Percentiles rank a stretch among this genome's conserved stretches.
These are phyloP conservation scores for Ceratocystis ficicola DNA, from an alignment of 2,329 filamentous ascomycete genomes.

Conservation along the genomic window DNA sequence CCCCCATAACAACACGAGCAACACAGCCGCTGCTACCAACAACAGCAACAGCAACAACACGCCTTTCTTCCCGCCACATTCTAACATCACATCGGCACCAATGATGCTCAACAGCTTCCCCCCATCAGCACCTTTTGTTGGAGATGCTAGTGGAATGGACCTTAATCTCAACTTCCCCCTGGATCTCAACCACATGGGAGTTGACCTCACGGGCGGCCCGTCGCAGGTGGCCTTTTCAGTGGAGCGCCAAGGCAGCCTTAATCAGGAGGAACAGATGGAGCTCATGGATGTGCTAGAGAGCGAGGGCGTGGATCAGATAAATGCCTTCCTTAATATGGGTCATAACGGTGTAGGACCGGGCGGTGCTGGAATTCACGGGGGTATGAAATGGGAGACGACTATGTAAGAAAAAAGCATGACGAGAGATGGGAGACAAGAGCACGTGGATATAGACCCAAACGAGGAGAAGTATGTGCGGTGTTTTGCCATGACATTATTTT, in stretches of 20 bases:
- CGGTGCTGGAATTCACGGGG: slow-evolving; percentile 19
- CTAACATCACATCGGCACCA: slow-evolving; percentile 33
- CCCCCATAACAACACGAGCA: slow-evolving; percentile 15
- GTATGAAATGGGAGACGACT: slow-evolving; percentile 18
- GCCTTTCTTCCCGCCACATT: slow-evolving; percentile 30
- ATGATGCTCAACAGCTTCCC: slow-evolving; percentile 27
- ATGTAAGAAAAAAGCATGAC: neutral
- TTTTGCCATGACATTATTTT: too few relatives aligned
- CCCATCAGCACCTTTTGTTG: slow-evolving; percentile 21
- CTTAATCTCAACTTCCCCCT: slow-evolving; percentile 26
- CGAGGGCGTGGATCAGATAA: slow-evolving; percentile 50
- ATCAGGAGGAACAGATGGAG: slow-evolving; percentile 69
- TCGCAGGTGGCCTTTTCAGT: slow-evolving; percentile 30
- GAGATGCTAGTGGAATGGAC: slow-evolving; percentile 17
- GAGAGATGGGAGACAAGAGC: neutral
- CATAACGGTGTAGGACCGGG: slow-evolving; percentile 24
- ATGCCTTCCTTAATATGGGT: slow-evolving; percentile 42
- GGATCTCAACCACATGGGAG: slow-evolving; percentile 27
- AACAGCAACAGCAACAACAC: slow-evolving; percentile 17
- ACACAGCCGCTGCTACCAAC: slow-evolving; percentile 3
- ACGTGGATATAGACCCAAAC: neutral
- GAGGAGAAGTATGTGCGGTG: neutral
- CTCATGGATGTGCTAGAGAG: slow-evolving; percentile 69
- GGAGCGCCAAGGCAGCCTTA: slow-evolving; percentile 56
- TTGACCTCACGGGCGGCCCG: slow-evolving; percentile 19